phyloP scores from a whole-genome alignment of 139 green algal species.

The Trebouxia sp. region DNA sequence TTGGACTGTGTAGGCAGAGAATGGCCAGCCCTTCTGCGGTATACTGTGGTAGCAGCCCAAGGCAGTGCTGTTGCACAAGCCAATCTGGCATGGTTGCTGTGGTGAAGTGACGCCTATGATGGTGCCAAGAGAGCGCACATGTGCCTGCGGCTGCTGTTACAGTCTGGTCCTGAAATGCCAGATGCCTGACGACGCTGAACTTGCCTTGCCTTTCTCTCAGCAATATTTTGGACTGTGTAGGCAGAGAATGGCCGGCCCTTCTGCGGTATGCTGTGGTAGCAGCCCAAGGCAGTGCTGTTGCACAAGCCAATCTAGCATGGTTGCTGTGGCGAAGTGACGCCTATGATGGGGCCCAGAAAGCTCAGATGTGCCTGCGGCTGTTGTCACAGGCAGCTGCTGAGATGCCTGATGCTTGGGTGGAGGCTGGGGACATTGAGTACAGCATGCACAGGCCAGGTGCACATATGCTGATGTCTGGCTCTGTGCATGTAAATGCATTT shows the following conservation, averaged over 20 bases:
- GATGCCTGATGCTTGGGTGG: constrained; percentile 3
- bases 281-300: background rate
- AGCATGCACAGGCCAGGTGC: background rate
- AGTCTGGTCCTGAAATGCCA: background rate
- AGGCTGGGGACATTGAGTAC: background rate
- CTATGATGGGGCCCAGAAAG: background rate
- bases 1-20: no score
- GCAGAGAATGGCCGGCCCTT: background rate
- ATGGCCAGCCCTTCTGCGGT: no score
- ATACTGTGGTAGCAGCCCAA: no score
- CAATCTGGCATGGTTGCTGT: no score
- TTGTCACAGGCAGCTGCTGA: background rate
- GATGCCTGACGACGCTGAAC: background rate
- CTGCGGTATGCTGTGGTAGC: constrained; percentile 5
- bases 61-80: no score
- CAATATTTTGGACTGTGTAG: background rate
- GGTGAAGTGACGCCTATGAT: no score
- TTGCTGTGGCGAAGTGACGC: background rate
- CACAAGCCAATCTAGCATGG: constrained; percentile 6
- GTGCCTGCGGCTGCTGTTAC: no score
- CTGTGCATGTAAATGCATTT: no score
- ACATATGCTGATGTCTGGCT: no score
- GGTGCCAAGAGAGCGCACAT: no score
- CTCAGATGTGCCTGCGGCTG: background rate
- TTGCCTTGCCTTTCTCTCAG: background rate